These are phyloP conservation scores for Komagataella phaffii DNA, from an alignment of 805 yeast genomes.

Conservation along the genomic window DNA sequence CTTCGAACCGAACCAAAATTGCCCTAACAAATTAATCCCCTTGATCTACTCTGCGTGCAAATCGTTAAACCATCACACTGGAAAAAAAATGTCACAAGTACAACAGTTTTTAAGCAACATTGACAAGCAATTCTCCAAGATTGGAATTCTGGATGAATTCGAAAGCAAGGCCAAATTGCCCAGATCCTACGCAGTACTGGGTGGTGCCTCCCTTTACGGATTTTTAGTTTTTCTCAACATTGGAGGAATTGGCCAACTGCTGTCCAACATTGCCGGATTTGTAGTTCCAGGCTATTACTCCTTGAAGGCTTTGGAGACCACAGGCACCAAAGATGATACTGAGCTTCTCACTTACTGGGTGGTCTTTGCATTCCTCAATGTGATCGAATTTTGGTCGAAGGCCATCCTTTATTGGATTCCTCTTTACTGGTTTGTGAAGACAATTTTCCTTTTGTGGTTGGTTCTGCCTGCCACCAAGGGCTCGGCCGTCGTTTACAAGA, in stretches of 20 bases:
- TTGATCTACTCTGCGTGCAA: background rate
- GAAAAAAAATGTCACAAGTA: conserved; percentile 20
- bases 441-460: conserved; percentile 73
- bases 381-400: conserved; percentile 90
- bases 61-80: background rate
- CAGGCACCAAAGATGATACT: conserved; percentile 73
- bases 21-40: background rate
- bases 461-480: conserved; percentile 85
- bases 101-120: conserved; percentile 27
- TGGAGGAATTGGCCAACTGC: conserved; percentile 90
- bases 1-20: background rate
- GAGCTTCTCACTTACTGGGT: conserved; percentile 94
- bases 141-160: conserved; percentile 20
- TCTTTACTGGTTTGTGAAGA: conserved; percentile 90
- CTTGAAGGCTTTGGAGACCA: conserved; percentile 67
- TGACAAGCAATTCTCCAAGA: conserved; percentile 15
- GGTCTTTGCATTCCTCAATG: conserved; percentile 85
- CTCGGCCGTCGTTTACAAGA: conserved; percentile 56
- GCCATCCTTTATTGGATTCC: conserved; percentile 93
- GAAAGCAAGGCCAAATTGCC: conserved; percentile 43
- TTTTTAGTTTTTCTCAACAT: conserved; percentile 74
- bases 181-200: conserved; percentile 74
- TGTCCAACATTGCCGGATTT: conserved; percentile 87
- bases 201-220: conserved; percentile 51
- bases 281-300: conserved; percentile 86